Percentiles rank a stretch among this genome's conserved stretches.
phyloP scores from a whole-genome alignment of 352 stramenopile species.

The Pythium aquatile region DNA sequence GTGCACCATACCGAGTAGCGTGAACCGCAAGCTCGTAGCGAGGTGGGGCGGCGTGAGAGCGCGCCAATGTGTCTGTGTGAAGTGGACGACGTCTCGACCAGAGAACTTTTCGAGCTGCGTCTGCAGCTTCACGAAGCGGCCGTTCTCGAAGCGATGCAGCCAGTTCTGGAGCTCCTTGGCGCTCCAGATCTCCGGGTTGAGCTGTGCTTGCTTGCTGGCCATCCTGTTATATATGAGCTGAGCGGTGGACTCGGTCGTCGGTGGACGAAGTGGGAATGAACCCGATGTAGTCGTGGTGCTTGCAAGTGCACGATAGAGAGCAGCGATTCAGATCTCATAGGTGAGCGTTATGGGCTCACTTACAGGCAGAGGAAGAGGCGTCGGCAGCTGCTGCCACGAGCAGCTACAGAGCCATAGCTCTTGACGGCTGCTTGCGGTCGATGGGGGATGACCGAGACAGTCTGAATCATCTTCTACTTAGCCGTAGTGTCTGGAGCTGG shows the following conservation, averaged over 20 bases:
- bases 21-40: neutral
- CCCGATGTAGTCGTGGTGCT: too few species aligned
- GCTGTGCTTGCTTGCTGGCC: neutral
- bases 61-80: neutral
- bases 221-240: neutral
- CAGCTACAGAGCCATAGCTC: neutral
- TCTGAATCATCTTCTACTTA: neutral
- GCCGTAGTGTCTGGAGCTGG: neutral
- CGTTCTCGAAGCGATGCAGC: slow-evolving; percentile 45
- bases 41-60: neutral
- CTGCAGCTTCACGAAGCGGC: neutral
- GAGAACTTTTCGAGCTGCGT: neutral
- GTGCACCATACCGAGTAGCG: neutral
- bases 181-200: neutral
- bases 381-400: neutral
- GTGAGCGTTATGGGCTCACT: neutral
- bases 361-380: neutral
- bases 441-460: neutral
- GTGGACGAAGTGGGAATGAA: neutral
- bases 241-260: neutral
- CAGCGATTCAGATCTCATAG: neutral
- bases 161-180: slow-evolving; percentile 42
- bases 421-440: neutral
- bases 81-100: neutral
- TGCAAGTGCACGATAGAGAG: too few species aligned